Conservation (phyloP, 2,329 filamentous ascomycete species). For the Capronia epimyces region DNA sequence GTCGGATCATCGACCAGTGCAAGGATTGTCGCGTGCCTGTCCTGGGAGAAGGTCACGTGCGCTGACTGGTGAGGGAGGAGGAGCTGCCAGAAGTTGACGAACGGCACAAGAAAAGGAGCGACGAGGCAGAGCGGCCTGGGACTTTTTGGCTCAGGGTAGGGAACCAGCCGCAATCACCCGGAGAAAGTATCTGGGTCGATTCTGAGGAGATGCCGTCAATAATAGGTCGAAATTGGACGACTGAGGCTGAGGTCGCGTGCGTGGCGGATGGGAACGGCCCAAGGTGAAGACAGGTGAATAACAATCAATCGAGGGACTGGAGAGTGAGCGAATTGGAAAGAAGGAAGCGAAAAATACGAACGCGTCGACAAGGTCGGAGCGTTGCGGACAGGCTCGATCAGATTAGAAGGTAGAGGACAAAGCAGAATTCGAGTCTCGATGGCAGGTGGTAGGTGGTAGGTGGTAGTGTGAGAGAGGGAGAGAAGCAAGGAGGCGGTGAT, state of each 20-base stretch:
- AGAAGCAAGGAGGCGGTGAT: too few relatives aligned
- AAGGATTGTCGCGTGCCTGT: slow-evolving; percentile 17
- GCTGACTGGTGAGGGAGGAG: background rate
- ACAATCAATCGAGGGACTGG: too few relatives aligned
- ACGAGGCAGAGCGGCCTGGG: background rate
- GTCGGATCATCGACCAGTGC: too few relatives aligned
- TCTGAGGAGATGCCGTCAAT: too few relatives aligned
- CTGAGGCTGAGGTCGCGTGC: background rate
- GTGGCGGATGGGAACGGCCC: background rate
- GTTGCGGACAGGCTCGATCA: too few relatives aligned
- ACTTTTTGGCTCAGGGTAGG: too few relatives aligned
- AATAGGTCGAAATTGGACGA: too few relatives aligned
- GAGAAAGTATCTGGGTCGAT: too few relatives aligned
- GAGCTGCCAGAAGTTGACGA: background rate
- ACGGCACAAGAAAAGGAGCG: background rate
- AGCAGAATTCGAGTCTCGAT: too few relatives aligned
- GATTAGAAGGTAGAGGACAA: too few relatives aligned
- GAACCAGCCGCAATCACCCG: background rate
- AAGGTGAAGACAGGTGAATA: background rate
- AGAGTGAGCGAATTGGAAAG: background rate
- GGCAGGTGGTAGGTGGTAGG: too few relatives aligned
- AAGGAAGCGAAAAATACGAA: background rate
- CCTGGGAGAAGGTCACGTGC: slow-evolving; percentile 14
- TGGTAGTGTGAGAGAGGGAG: too few relatives aligned
- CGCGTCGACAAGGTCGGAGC: background rate